These are phyloP conservation scores for Neoconidiobolus thromboides DNA, from an alignment of 371 early-diverging fungal species.

Conservation along the genomic window DNA sequence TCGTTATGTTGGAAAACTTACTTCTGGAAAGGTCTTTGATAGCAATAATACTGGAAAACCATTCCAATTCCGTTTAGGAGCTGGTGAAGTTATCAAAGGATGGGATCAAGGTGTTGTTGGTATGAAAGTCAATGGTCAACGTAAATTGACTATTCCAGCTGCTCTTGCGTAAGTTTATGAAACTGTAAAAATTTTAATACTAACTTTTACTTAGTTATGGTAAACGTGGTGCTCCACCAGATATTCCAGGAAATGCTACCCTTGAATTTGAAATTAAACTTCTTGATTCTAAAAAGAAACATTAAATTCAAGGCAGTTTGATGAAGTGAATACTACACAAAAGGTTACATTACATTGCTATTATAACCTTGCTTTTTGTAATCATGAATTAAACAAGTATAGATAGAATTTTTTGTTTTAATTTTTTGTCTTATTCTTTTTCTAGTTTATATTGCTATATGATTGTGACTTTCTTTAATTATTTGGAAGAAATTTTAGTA, in stretches of 20 bases:
- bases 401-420: too few relatives aligned
- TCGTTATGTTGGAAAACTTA: constrained; percentile 19
- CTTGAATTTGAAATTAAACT: constrained; percentile 71
- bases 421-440: too few relatives aligned
- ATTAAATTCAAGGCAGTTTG: not conserved
- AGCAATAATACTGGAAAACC: constrained; percentile 63
- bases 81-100: constrained; percentile 87
- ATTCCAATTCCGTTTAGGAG: constrained; percentile 71
- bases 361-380: too few relatives aligned
- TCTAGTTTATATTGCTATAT: too few relatives aligned
- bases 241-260: constrained; percentile 71
- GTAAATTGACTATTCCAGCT: constrained; percentile 77
- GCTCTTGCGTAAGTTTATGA: constrained; percentile 16
- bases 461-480: too few relatives aligned
- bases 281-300: constrained; percentile 20
- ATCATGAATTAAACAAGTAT: too few relatives aligned
- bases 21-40: constrained; percentile 88
- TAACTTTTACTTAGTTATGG: constrained; percentile 34
- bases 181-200: too few relatives aligned
- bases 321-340: too few relatives aligned
- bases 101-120: constrained; percentile 81
- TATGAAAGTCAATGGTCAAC: constrained; percentile 81
- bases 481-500: too few relatives aligned
- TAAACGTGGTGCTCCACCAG: constrained; percentile 62
- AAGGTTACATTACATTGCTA: too few relatives aligned